Conservation (phyloP, 164 flowering plant species). For the Macadamia tetraphylla region DNA sequence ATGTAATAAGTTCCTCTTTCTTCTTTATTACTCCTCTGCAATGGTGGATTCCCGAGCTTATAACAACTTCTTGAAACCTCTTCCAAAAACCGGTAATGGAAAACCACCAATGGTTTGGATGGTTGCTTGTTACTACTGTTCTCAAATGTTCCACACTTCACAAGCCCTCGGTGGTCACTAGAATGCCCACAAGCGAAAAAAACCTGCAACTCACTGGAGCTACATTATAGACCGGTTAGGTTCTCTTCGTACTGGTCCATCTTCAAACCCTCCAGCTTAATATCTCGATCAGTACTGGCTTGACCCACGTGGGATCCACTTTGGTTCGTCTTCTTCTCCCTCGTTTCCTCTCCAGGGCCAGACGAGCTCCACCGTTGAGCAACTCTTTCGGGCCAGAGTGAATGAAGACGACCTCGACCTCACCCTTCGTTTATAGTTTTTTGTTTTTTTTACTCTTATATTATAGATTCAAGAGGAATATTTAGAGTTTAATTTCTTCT, state of each 20-base stretch:
- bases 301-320: conserved; percentile 4
- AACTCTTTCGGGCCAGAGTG: conserved; percentile 6
- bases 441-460: too few species aligned
- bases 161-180: conserved; percentile 81
- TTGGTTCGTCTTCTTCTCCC: not conserved
- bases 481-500: too few species aligned
- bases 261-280: not conserved
- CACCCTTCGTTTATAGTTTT: conserved; percentile 27
- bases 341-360: not conserved
- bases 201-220: conserved; percentile 46
- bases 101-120: conserved; percentile 12
- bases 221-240: not conserved
- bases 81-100: not conserved
- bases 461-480: too few species aligned
- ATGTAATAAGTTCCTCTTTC: not conserved
- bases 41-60: not conserved
- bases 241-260: not conserved
- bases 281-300: conserved; percentile 6
- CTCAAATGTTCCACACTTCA: conserved; percentile 52
- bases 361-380: not conserved
- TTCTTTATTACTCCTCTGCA: conserved; percentile 9
- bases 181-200: conserved; percentile 66
- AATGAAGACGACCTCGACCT: conserved; percentile 30
- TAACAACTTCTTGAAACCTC: not conserved
- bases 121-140: conserved; percentile 53